Evolutionary conservation across 2,329 filamentous ascomycete genomes (phyloP).

Genomic region (Neofusicoccum sp.): DNA sequence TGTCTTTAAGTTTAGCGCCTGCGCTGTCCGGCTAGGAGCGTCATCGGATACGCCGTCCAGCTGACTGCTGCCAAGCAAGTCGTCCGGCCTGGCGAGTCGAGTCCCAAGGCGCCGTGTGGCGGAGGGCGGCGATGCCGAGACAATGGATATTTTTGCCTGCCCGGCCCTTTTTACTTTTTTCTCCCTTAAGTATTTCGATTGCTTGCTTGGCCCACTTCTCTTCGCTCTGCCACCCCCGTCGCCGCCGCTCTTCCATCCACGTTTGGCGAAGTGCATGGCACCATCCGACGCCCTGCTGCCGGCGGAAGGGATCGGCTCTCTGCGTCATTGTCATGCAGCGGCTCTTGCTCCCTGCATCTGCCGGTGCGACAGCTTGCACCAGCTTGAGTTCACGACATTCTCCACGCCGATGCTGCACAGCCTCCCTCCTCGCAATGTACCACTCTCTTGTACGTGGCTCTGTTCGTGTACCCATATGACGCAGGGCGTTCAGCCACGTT

Average conservation of each 20-base stretch:
- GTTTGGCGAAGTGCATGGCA: too few relatives aligned
- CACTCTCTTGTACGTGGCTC: not conserved
- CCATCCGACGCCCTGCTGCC: not conserved
- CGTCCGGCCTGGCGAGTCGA: not conserved
- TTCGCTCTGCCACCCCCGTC: not conserved
- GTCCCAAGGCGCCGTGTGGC: not conserved
- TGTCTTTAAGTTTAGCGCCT: constrained; percentile 12
- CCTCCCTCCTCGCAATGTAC: not conserved
- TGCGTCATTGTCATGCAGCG: not conserved
- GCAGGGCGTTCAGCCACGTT: not conserved
- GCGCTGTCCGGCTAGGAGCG: not conserved
- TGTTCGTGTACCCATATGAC: not conserved
- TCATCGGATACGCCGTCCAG: constrained; percentile 12
- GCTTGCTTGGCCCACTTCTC: too few relatives aligned
- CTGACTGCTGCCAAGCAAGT: constrained; percentile 6
- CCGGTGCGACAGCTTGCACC: not conserved
- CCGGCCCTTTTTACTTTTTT: not conserved
- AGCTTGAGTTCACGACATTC: not conserved
- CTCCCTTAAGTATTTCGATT: not conserved
- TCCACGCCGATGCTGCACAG: not conserved
- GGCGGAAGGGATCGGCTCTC: not conserved
- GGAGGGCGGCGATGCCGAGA: not conserved
- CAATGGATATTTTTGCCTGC: not conserved
- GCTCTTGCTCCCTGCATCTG: not conserved
- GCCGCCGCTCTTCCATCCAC: too few relatives aligned